Evolutionary conservation across 805 yeast genomes (phyloP), one percentile per base, ranked within the genome.

Genomic region (Ogataea nonfermentans): DNA sequence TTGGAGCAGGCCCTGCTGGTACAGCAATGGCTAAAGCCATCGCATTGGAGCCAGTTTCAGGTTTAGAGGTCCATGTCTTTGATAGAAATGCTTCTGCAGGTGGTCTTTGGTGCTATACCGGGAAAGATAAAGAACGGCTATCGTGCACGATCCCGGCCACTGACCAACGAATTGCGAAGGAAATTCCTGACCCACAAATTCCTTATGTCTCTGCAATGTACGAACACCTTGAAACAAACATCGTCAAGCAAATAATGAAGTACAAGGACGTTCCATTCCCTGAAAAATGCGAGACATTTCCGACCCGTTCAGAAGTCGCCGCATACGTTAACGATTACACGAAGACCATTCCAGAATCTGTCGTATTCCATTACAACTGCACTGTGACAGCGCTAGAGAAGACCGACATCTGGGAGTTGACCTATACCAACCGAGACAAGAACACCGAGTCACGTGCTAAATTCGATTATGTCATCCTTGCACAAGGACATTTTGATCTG

Each of bases 301-400:
- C 90, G 1, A 61, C 64, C 10, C 73, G 91, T 46, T 43, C 59
- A 1, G 81, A 81, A 35, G 89, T 89, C 6, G 66, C 71, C 30
- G 53, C 70, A 17, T 89, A 89, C 57, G 57, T 89, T 44, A 63
- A 69, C 31, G 48, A 62, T n/a, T 88, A 84, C 53, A 64, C 77
- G 24, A 57, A 65, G 17, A 67, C 70, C 1, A 61, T 78, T 33
- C 64, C 63, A 20, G 52, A 50, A 3, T 47, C 54, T 28, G 76
- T 77, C 16, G 54, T 53, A 5, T 55, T 60, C 35, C 48, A 48
- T 6, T 59, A 36, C 37, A 63, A 71, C 47, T 65, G 78, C 9
- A 70, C 66, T 45, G 59, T 63, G 1, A 62, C 68, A 1, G 62
- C 78, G 6, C 57, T 61, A 11, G 62, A 63, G 41, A 52, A 44